phyloP scores from a whole-genome alignment of 2,329 filamentous ascomycete species.

The Apiospora aurea region DNA sequence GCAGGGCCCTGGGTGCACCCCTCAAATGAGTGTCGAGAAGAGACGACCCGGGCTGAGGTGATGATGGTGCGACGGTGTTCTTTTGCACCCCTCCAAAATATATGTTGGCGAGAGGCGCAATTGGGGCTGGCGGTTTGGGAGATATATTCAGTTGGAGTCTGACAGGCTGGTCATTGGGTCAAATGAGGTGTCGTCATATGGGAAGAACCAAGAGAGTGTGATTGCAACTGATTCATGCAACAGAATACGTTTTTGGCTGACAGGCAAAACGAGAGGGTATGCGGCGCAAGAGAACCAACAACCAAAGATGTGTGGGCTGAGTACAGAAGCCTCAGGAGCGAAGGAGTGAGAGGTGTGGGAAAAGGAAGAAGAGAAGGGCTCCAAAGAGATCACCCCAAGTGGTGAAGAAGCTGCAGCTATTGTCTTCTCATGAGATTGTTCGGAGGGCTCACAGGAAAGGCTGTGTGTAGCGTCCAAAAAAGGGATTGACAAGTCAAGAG shows the following conservation, averaged over 20 bases:
- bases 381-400: neutral
- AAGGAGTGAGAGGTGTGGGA: conserved; percentile 1
- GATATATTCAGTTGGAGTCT: conserved; percentile 5
- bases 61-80: neutral
- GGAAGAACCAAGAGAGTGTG: conserved; percentile 20
- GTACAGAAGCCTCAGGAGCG: neutral
- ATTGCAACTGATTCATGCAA: conserved; percentile 5
- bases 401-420: neutral
- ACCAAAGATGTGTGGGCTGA: neutral
- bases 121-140: neutral
- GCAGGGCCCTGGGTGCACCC: neutral
- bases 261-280: conserved; percentile 6
- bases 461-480: neutral
- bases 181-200: conserved; percentile 9
- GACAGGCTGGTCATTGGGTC: neutral
- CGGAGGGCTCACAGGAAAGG: conserved; percentile 1
- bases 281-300: conserved; percentile 1
- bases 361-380: conserved; percentile 6
- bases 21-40: neutral
- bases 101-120: conserved; percentile 5
- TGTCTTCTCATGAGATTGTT: conserved; percentile 5
- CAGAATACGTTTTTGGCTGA: neutral
- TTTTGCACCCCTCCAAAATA: neutral
- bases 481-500: neutral
- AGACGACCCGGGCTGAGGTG: neutral